phyloP scores from a whole-genome alignment of 73 alveolate species.

The Uronychia binucleata region DNA sequence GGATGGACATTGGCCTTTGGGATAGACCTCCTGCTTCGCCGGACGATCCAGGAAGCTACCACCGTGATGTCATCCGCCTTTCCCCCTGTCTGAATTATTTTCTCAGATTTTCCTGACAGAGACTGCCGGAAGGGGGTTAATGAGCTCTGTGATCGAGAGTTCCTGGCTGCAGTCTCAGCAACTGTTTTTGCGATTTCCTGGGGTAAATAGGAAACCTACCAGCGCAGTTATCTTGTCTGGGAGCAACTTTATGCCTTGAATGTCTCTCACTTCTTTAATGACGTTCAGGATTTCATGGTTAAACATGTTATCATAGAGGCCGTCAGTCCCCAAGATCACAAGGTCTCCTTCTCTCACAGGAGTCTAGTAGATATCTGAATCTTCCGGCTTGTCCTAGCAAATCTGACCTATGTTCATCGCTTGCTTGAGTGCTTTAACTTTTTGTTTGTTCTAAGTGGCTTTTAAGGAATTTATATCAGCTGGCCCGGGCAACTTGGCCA shows the following conservation, averaged over 20 bases:
- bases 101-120: neutral
- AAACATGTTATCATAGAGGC: conserved; percentile 50
- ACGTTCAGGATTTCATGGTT: conserved; percentile 24
- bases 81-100: neutral
- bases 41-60: neutral
- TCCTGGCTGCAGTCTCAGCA: neutral
- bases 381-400: conserved; percentile 7
- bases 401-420: conserved; percentile 27
- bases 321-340: conserved; percentile 49
- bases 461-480: conserved; percentile 34
- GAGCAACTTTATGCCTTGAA: neutral
- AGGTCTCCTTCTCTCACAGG: conserved; percentile 25
- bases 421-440: conserved; percentile 15
- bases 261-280: neutral
- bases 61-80: neutral
- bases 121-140: neutral
- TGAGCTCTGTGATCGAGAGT: neutral
- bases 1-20: too few species aligned
- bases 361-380: conserved; percentile 4
- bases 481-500: conserved; percentile 20
- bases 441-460: neutral
- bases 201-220: neutral
- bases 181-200: neutral
- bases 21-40: too few species aligned
- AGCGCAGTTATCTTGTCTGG: neutral